A percentile compares a stretch with the other conserved stretches of the same genome.
These are phyloP conservation scores for Amaranthus tricolor DNA, from an alignment of 179 eudicot species.

Conservation along the genomic window DNA sequence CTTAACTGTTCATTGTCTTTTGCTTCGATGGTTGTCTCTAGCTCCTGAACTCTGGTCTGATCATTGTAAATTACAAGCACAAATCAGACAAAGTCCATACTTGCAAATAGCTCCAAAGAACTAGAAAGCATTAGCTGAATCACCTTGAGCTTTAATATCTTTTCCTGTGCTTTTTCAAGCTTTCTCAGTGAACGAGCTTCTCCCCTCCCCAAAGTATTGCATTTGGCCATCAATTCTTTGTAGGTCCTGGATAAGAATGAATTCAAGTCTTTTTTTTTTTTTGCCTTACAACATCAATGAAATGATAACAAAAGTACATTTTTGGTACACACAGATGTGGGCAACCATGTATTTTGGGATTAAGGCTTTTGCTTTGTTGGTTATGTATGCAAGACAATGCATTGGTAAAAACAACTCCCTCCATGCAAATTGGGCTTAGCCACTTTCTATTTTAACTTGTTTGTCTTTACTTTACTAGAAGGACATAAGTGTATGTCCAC, in stretches of 20 bases:
- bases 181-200: constrained; percentile 59
- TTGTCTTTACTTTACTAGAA: too few relatives aligned
- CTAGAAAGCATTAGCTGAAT: not conserved
- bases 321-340: too few relatives aligned
- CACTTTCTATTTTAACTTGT: too few relatives aligned
- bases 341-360: too few relatives aligned
- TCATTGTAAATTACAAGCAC: constrained; percentile 8
- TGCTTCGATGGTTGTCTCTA: constrained; percentile 57
- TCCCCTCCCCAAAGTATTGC: constrained; percentile 68
- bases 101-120: not conserved
- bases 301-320: too few relatives aligned
- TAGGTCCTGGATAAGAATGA: constrained; percentile 47
- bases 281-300: too few relatives aligned
- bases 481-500: too few relatives aligned
- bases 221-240: constrained; percentile 81
- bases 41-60: constrained; percentile 58
- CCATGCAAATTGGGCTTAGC: too few relatives aligned
- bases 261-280: too few relatives aligned
- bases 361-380: too few relatives aligned
- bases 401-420: too few relatives aligned
- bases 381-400: too few relatives aligned
- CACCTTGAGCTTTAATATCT: constrained; percentile 71
- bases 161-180: constrained; percentile 74
- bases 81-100: constrained; percentile 2
- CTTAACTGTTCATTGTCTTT: constrained; percentile 65